These are phyloP conservation scores for Aureobasidium subglaciale DNA, from an alignment of 2,329 filamentous ascomycete genomes.

Conservation along the genomic window DNA sequence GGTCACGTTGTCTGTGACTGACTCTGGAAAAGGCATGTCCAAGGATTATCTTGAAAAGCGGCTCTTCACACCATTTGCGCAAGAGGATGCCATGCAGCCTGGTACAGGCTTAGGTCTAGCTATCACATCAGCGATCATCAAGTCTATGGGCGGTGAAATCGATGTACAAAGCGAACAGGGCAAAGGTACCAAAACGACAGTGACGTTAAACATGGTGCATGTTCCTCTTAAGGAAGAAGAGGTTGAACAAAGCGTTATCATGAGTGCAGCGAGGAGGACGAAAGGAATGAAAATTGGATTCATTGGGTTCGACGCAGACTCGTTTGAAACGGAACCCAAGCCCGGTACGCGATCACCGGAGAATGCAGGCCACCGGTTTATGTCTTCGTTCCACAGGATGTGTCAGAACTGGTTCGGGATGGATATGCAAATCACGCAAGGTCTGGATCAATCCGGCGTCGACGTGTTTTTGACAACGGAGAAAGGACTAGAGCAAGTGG, in stretches of 20 bases:
- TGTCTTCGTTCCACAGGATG: conserved; percentile 13
- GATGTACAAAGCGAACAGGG: conserved; percentile 47
- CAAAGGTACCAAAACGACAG: conserved; percentile 39
- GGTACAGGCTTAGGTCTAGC: conserved; percentile 60
- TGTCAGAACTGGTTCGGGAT: conserved; percentile 14
- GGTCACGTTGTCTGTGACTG: conserved; percentile 37
- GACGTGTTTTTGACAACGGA: conserved; percentile 15
- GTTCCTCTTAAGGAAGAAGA: neutral
- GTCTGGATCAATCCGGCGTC: neutral
- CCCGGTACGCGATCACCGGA: neutral
- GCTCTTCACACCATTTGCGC: conserved; percentile 57
- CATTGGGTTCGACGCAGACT: conserved; percentile 9
- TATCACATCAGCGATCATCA: conserved; percentile 54
- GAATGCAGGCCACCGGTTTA: conserved; percentile 7
- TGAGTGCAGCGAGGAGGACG: neutral
- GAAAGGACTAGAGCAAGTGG: neutral
- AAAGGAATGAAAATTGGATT: conserved; percentile 2
- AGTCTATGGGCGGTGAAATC: conserved; percentile 53
- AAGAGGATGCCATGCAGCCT: conserved; percentile 54
- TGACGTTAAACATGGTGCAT: conserved; percentile 5
- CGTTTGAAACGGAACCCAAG: neutral
- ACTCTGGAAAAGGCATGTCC: conserved; percentile 61
- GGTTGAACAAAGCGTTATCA: conserved; percentile 8
- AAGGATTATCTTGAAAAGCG: conserved; percentile 55
- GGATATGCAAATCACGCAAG: conserved; percentile 3